Conservation (phyloP, 1,284 basidiomycete species). For the Moesziomyces aphidis region DNA sequence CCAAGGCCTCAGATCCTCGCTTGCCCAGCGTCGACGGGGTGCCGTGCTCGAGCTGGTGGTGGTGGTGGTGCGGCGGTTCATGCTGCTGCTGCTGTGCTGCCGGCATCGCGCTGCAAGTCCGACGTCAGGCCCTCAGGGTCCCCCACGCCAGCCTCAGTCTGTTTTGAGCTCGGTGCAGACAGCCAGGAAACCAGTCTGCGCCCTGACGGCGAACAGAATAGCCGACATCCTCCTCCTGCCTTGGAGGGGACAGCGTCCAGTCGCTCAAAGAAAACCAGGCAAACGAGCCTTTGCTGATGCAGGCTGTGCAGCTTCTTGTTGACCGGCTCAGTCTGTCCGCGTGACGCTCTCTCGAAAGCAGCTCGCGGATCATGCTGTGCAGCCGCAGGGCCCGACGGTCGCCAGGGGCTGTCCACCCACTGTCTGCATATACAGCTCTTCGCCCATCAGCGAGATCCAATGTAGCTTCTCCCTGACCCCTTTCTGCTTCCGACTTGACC, state of each 20-base stretch:
- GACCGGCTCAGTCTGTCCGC: background rate
- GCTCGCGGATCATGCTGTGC: background rate
- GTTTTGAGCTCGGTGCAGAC: background rate
- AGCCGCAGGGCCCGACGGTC: background rate
- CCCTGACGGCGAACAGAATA: background rate
- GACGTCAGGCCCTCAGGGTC: constrained; percentile 29
- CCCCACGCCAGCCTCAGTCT: background rate
- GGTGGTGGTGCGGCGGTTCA: no score
- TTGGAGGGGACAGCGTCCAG: no score
- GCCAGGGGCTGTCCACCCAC: background rate
- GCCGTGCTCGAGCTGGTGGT: no score
- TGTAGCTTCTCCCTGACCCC: no score
- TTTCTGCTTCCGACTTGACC: no score
- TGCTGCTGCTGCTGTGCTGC: no score
- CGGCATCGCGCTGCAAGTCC: constrained; percentile 15
- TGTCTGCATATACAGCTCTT: background rate
- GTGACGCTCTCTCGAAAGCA: background rate
- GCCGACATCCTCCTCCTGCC: no score
- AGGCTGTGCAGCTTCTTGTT: background rate
- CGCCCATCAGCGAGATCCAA: no score
- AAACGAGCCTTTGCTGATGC: background rate
- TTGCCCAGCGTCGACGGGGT: no score
- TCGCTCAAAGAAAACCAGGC: no score
- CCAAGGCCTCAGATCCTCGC: background rate
- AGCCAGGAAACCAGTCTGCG: no score